phyloP scores from a whole-genome alignment of 805 yeast species.

The Candida caryicola region DNA sequence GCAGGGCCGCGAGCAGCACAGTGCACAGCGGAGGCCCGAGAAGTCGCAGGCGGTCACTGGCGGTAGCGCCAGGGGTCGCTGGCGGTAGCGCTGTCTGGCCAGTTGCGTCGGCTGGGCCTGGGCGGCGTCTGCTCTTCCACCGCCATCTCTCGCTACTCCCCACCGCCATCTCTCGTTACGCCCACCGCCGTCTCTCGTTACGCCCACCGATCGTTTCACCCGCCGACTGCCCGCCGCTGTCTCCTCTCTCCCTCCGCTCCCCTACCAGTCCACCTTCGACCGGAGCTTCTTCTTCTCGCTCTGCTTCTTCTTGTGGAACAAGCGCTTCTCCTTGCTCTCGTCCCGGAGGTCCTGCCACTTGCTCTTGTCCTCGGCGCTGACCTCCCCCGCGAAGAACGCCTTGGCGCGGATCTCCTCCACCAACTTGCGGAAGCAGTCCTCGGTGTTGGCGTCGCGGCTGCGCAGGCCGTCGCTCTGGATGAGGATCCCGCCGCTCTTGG shows the following conservation, averaged over 20 bases:
- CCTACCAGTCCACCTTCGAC: slow-evolving; percentile 29
- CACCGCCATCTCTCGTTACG: no score
- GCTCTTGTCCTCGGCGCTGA: slow-evolving; percentile 41
- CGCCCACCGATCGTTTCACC: no score
- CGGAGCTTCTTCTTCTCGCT: slow-evolving; percentile 39
- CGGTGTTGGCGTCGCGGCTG: slow-evolving; percentile 54
- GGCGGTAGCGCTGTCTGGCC: no score
- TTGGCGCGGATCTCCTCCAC: slow-evolving; percentile 47
- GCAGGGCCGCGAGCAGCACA: no score
- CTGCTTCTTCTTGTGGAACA: slow-evolving; percentile 32
- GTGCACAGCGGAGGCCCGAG: no score
- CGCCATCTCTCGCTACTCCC: no score
- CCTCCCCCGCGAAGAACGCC: slow-evolving; percentile 48
- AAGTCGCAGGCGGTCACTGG: no score
- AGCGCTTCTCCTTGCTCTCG: slow-evolving; percentile 30
- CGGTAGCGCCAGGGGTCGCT: no score
- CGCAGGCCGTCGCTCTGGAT: slow-evolving; percentile 62
- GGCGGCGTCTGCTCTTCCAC: no score
- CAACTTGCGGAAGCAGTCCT: slow-evolving; percentile 60
- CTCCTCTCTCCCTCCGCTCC: neutral
- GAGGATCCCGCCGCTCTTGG: slow-evolving; percentile 52
- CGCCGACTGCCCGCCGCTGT: no score
- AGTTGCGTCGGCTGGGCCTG: no score
- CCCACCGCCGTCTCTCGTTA: no score
- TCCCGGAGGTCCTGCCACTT: slow-evolving; percentile 49